A percentile compares a stretch with the other conserved stretches of the same genome.
Evolutionary conservation across 441 rosid species (phyloP).

Genomic region (Sinapis alba): DNA sequence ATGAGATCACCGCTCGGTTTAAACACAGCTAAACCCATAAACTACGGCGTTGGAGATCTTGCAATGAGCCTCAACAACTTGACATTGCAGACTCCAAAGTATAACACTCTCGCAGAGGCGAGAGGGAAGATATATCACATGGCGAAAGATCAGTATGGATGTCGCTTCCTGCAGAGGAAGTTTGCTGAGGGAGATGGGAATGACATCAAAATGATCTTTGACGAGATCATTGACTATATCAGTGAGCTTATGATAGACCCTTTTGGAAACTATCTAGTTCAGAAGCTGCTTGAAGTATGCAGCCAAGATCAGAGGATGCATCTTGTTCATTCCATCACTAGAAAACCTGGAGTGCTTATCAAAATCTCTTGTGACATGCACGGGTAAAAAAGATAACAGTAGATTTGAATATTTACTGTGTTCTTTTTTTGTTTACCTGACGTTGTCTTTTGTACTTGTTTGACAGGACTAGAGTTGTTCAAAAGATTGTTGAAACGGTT

Average conservation of each 20-base stretch:
- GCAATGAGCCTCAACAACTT: constrained; percentile 43
- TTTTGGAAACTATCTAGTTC: constrained; percentile 82
- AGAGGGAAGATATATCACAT: constrained; percentile 64
- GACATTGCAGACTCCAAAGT: constrained; percentile 55
- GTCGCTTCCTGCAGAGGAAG: constrained; percentile 74
- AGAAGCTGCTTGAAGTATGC: constrained; percentile 86
- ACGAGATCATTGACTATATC: constrained; percentile 69
- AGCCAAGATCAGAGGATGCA: constrained; percentile 64
- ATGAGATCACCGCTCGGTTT: constrained; percentile 68
- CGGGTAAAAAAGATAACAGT: constrained; percentile 50
- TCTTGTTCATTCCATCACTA: constrained; percentile 61
- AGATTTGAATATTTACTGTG: not conserved
- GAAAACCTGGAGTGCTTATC: constrained; percentile 63
- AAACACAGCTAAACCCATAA: constrained; percentile 54
- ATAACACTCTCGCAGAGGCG: constrained; percentile 56
- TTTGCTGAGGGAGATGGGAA: constrained; percentile 62
- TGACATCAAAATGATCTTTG: constrained; percentile 72
- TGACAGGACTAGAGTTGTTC: constrained; percentile 80
- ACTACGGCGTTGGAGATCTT: constrained; percentile 46
- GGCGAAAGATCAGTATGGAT: constrained; percentile 87
- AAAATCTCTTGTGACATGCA: constrained; percentile 83
- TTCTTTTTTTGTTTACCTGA: not conserved
- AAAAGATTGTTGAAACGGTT: constrained; percentile 74
- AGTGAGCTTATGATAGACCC: constrained; percentile 84
- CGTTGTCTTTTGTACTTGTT: not conserved